Base-by-base conservation (phyloP, 768 basidiomycete species). In the Boletus pseudopeckii region DNA sequence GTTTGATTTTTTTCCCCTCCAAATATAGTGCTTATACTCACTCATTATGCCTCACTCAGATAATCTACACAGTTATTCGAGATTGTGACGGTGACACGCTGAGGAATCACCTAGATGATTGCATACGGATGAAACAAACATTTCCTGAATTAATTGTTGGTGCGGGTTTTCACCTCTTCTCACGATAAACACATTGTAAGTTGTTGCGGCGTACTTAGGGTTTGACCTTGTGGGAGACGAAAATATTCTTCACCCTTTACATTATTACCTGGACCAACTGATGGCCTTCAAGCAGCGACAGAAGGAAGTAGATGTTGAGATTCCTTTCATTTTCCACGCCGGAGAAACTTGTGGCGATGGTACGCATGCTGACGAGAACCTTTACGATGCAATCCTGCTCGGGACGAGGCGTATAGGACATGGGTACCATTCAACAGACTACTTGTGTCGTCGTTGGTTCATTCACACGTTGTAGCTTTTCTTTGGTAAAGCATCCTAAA, bases 141-240 rank as follows among this genome's bases (percentile, higher is more conserved):
- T 90, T 88, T 62, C 88, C 88, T 20, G 77, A 88, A 58, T 69
- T 88, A 33, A 85, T 91, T 43, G 80, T 80, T 40, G 88, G 87
- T 82, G 26, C 20, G 72, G 39, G 15, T 47, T n/a, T 32, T 42
- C 39, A 33, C 7, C 15, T 28, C 15, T 34, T n/a, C 30, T 26
- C 22, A 2, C 3, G 24, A 18, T 8, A 32, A n/a, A 34, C 22
- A 57, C 30, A 38, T 44, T 50, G 46, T 11, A 24, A 44, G 28
- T 5, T 20, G 26, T 34, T 38, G 43, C 17, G 53, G 44, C 18
- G 10, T 24, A n/a, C 20, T 4, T 52, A 87, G 88, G 86, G 3
- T 92, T 90, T 60, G 89, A 91, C 71, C 77, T 91, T 18, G 88
- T 90, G n/a, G 88, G 88, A 5, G 76, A 85, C 44, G 88, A 91